Evolutionary conservation across 768 basidiomycete species (phyloP).

Genomic region (Rhodotorula babjevae): DNA sequence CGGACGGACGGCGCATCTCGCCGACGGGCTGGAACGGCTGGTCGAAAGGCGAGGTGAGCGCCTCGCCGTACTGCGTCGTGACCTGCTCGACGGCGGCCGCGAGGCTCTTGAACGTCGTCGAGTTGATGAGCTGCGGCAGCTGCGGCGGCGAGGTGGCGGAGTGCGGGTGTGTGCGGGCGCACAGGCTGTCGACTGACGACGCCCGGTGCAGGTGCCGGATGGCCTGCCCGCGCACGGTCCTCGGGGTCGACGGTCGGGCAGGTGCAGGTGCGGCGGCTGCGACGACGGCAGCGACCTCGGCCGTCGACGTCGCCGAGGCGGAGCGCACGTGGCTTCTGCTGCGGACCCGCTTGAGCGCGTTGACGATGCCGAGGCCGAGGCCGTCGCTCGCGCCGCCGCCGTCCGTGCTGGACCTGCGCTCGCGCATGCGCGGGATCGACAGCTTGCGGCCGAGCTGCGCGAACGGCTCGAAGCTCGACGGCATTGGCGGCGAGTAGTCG

Average conservation of each 20-base stretch:
- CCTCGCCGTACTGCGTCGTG: slow-evolving; percentile 18
- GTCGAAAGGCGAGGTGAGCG: neutral
- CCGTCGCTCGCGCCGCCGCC: slow-evolving; percentile 1
- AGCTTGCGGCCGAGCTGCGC: neutral
- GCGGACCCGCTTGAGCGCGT: neutral
- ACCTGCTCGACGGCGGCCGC: neutral
- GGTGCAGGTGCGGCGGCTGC: no score
- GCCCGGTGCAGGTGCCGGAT: slow-evolving; percentile 22
- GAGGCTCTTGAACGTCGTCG: neutral
- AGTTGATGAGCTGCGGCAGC: neutral
- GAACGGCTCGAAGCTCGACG: slow-evolving; percentile 30
- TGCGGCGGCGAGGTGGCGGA: neutral
- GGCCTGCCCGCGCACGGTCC: slow-evolving; percentile 15
- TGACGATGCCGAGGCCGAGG: neutral
- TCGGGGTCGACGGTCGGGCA: neutral
- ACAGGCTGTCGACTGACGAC: slow-evolving; percentile 21
- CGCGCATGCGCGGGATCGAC: slow-evolving; percentile 8
- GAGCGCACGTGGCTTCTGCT: neutral
- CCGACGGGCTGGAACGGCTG: neutral
- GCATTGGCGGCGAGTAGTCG: slow-evolving; percentile 16
- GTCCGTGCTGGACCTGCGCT: neutral
- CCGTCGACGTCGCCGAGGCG: neutral
- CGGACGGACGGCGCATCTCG: slow-evolving; percentile 7
- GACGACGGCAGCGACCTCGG: neutral
- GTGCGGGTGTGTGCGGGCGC: neutral